Evolutionary conservation across 202 grass and related monocot genomes (phyloP).

Genomic region (Sporobolus alterniflorus): DNA sequence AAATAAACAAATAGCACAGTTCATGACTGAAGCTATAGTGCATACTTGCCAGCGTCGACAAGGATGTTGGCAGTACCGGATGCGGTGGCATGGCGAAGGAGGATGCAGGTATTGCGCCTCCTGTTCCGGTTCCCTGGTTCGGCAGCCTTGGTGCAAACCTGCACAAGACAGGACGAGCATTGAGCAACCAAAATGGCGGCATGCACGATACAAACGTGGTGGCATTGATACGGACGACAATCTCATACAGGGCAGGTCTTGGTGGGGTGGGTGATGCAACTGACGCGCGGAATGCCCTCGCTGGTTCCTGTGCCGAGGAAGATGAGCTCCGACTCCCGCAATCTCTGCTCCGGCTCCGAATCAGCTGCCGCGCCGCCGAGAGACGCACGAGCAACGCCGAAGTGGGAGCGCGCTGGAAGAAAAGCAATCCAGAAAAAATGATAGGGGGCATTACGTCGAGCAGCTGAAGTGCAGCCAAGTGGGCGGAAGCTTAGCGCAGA

Average conservation of each 20-base stretch:
- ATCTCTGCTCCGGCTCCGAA: neutral
- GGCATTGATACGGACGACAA: neutral
- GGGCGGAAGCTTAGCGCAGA: neutral
- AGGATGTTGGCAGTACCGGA: slow-evolving; percentile 77
- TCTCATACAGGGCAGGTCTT: slow-evolving; percentile 64
- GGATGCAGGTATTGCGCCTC: slow-evolving; percentile 87
- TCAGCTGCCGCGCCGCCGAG: neutral
- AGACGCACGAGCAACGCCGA: neutral
- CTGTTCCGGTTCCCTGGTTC: slow-evolving; percentile 72
- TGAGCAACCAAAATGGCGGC: neutral
- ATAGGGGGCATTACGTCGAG: slow-evolving; percentile 33
- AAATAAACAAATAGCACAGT: neutral
- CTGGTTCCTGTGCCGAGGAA: slow-evolving; percentile 97
- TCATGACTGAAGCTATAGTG: neutral
- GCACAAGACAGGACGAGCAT: slow-evolving; percentile 8
- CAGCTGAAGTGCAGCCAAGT: neutral
- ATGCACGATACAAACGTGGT: neutral
- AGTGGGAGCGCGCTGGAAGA: slow-evolving; percentile 36
- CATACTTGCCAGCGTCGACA: slow-evolving; percentile 92
- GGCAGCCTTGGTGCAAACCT: slow-evolving; percentile 80
- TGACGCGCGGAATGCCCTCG: slow-evolving; percentile 89
- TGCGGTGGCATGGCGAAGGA: slow-evolving; percentile 61
- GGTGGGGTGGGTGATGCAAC: slow-evolving; percentile 81
- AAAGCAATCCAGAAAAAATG: neutral
- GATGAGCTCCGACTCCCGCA: slow-evolving; percentile 71